Percentiles rank a stretch among this genome's conserved stretches.
Evolutionary conservation across 495 filamentous ascomycete genomes (phyloP).

Genomic region (Aspergillus carlsbadensis): DNA sequence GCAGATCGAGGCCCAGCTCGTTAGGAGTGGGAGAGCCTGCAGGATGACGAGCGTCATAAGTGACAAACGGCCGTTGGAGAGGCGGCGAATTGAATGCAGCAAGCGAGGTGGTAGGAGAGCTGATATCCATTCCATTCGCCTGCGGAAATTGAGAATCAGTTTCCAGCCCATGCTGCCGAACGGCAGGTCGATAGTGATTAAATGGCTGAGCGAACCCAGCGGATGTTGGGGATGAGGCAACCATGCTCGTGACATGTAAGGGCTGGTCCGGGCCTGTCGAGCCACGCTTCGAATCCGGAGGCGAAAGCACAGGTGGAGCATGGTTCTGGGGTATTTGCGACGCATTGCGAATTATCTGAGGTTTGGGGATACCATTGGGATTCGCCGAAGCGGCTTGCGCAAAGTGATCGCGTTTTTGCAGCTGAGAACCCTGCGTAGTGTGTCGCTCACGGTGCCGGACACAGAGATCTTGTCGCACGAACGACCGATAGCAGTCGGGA

Average conservation of each 20-base stretch:
- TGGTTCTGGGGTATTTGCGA: slow-evolving; percentile 11
- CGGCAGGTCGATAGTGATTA: slow-evolving; percentile 22
- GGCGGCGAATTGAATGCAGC: slow-evolving; percentile 20
- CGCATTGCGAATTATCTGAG: slow-evolving; percentile 13
- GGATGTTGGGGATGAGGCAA: slow-evolving; percentile 14
- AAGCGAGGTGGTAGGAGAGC: slow-evolving; percentile 17
- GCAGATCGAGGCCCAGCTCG: slow-evolving; percentile 15
- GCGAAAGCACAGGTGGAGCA: slow-evolving; percentile 8
- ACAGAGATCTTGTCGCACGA: slow-evolving; percentile 93
- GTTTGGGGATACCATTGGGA: slow-evolving; percentile 9
- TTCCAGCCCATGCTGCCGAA: slow-evolving; percentile 17
- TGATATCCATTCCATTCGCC: slow-evolving; percentile 18
- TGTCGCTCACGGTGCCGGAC: slow-evolving; percentile 92
- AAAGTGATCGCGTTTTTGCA: slow-evolving; percentile 79
- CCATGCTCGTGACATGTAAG: neutral
- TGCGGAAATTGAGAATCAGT: slow-evolving; percentile 15
- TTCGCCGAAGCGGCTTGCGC: slow-evolving; percentile 30
- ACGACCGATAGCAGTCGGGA: slow-evolving; percentile 83
- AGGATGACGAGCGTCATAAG: slow-evolving; percentile 9
- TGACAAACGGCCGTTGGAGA: slow-evolving; percentile 11
- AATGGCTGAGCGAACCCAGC: slow-evolving; percentile 16
- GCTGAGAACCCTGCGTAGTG: slow-evolving; percentile 90
- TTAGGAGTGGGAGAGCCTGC: slow-evolving; percentile 15
- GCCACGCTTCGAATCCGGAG: slow-evolving; percentile 6
- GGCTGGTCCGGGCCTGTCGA: slow-evolving; percentile 14